Evolutionary conservation across 495 filamentous ascomycete genomes (phyloP), one percentile per base, ranked within the genome.

Genomic region (Aspergillus sparsus): DNA sequence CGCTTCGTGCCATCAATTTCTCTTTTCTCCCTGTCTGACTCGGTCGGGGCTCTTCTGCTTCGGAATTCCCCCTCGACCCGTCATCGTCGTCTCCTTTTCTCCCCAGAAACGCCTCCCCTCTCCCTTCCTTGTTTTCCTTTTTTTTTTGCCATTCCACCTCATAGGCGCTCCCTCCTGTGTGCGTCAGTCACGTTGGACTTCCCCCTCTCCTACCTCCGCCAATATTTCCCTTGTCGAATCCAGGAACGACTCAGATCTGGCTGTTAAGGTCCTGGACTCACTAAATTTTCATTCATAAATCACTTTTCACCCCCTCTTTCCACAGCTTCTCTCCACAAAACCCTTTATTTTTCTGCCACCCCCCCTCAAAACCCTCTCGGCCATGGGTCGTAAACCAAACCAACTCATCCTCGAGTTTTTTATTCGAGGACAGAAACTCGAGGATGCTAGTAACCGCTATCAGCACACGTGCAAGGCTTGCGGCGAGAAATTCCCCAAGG

Each of bases 391-490:
- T 67, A 85, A 88, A 73, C 90, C 89, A 55, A 92, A 93, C 75
- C 84, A 84, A 56, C 79, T 96, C 57, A 91, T 96, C 67, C 77
- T 89, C 64, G 86, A 91, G 77, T 91, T 88, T 77, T 96, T 94
- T 73, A 86, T 87, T 68, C 84, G 91, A 55, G 91, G 91, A 8
- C 80, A 82, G 12, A 94, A 93, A 73, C 78, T 93, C 65, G 85
- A 88, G 65, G 90, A 94, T 68, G 85, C 87, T 57, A 90, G 87
- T 77, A 96, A 96, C 71, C 84, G 91, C 46, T 96, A 96, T 66
- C 85, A 89, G 64, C 89, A 93, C 70, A 91, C 88, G 4, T 96
- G 91, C 82, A 91, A 90, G 76, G 79, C 84, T 42, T 96, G 91
- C 66, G 89, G 90, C 49, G 89, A 93, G 66, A 83, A 86, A 63